Evolutionary conservation across 2,329 filamentous ascomycete genomes (phyloP).

Genomic region (Neofusicoccum ribis): DNA sequence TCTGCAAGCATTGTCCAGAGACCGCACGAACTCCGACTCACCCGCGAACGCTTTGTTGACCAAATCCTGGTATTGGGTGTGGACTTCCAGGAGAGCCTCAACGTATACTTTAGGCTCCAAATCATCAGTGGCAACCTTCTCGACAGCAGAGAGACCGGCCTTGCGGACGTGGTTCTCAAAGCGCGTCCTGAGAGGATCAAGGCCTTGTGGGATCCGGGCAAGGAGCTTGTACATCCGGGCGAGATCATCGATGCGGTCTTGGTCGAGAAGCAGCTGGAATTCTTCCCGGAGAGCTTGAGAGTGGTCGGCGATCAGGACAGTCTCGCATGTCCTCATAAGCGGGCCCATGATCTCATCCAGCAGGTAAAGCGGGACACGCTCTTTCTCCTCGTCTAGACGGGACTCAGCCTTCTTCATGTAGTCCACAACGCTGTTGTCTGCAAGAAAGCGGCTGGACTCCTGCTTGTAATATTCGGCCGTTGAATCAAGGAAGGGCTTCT

Average conservation of each 20-base stretch:
- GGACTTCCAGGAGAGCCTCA: slow-evolving; percentile 89
- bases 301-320: slow-evolving; percentile 86
- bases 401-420: slow-evolving; percentile 99
- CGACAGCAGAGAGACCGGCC: slow-evolving; percentile 81
- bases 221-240: slow-evolving; percentile 94
- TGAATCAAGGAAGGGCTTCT: slow-evolving; percentile 84
- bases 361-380: slow-evolving; percentile 87
- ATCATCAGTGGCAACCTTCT: slow-evolving; percentile 85
- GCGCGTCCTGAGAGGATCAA: slow-evolving; percentile 81
- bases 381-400: slow-evolving; percentile 88
- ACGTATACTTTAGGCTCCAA: slow-evolving; percentile 97
- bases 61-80: slow-evolving; percentile 87
- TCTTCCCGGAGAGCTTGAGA: slow-evolving; percentile 85
- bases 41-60: slow-evolving; percentile 92
- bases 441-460: slow-evolving; percentile 91
- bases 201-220: slow-evolving; percentile 82
- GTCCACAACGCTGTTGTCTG: slow-evolving; percentile 95
- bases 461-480: slow-evolving; percentile 85
- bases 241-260: slow-evolving; percentile 93
- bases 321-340: slow-evolving; percentile 84
- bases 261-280: slow-evolving; percentile 90
- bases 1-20: slow-evolving; percentile 92
- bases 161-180: slow-evolving; percentile 94
- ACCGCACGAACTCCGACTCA: slow-evolving; percentile 94
- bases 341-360: slow-evolving; percentile 84